A percentile compares a stretch with the other conserved stretches of the same genome.
These are phyloP conservation scores for Rubus idaeus DNA, from an alignment of 306 rosid genomes.

Conservation along the genomic window DNA sequence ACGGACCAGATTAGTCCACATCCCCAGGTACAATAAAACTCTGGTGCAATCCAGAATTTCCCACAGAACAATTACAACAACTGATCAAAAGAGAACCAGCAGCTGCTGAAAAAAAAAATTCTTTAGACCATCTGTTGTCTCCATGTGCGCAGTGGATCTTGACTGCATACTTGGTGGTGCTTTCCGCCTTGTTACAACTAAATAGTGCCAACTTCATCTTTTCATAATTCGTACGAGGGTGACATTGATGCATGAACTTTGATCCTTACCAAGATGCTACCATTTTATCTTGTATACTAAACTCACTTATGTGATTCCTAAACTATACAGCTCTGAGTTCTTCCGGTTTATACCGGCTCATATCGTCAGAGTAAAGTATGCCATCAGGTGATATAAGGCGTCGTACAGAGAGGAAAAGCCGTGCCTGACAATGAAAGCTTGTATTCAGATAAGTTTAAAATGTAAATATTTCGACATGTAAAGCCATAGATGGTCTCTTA, in stretches of 20 bases:
- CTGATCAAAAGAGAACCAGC: neutral
- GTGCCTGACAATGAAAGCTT: constrained; percentile 24
- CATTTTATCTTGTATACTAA: neutral
- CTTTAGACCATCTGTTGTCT: neutral
- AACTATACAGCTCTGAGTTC: constrained; percentile 30
- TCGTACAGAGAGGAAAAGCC: constrained; percentile 25
- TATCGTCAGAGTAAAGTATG: constrained; percentile 30
- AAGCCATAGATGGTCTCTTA: constrained; percentile 31
- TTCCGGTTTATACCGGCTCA: constrained; percentile 16
- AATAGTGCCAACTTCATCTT: neutral
- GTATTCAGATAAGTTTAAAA: neutral
- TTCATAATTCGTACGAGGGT: neutral
- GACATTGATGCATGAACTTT: neutral
- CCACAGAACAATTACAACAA: neutral
- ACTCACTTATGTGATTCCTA: neutral
- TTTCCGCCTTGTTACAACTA: neutral
- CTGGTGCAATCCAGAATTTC: too few relatives aligned
- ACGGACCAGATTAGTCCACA: too few relatives aligned
- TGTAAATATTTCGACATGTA: neutral
- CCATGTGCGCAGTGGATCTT: neutral
- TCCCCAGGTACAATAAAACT: too few relatives aligned
- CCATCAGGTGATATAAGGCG: constrained; percentile 36
- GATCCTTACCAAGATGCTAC: neutral
- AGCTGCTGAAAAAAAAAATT: neutral
- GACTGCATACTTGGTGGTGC: neutral